Evolutionary conservation across 768 basidiomycete genomes (phyloP), one percentile per base, ranked within the genome.

Genomic region (Psilocybe subaeruginosa): DNA sequence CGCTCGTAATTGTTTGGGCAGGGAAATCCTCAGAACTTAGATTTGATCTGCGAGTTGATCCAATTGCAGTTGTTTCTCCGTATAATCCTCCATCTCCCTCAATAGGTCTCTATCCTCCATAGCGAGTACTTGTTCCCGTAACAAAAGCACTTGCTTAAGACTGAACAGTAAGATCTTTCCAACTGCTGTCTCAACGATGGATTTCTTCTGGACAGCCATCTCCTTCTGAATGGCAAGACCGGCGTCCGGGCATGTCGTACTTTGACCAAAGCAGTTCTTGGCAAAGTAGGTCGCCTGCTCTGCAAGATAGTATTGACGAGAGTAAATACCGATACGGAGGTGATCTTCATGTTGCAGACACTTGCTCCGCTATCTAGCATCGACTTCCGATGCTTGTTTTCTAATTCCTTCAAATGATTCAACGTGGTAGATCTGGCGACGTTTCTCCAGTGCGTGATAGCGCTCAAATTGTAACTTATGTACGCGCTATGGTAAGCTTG

Each of bases 371-470:
- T 19, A n/a, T 19, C n/a, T 8, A 49, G 47, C 47, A 49, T 23
- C 11, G 47, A 23, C 47, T 14, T 49, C 47, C 47, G 4, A 19
- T 46, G 16, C 45, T 6, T 19, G 16, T 46, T 12, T 46, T 19
- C 19, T 46, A 46, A 46, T 19, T 46, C 47, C 47, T 49, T 49
- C 14, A 43, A 11, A n/a, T 43, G 41, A 11, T 23, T 9, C 17
- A 6, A 19, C 23, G 47, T 1, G 11, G n/a, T 49, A 23, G 17
- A 23, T 1, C 14, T 23, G 19, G n/a, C 11, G 5, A 30, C 16
- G 11, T 30, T n/a, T 11, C 27, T 37, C 61, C 56, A 62, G n/a
- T 33, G 50, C 9, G 61, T 62, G n/a, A 51, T 58, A 2, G n/a
- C 56, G 27, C 23, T 23, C 23, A 23, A 23, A 23, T 2, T 23